These are phyloP conservation scores for Trichoderma atroviride DNA, from an alignment of 2,329 filamentous ascomycete species.

Conservation along the genomic window DNA sequence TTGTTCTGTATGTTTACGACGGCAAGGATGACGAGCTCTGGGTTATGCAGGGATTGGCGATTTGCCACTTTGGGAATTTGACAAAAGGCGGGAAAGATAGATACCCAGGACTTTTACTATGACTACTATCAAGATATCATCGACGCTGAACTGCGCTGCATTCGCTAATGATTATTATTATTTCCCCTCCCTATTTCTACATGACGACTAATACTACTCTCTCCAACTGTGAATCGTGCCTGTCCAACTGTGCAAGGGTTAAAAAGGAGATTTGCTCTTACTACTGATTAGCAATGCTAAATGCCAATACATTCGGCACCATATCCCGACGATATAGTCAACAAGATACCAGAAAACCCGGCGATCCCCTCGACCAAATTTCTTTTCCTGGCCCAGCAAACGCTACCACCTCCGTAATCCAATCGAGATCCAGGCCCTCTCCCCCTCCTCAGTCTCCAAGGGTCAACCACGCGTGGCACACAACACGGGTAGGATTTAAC, in stretches of 20 bases:
- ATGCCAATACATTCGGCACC: not conserved
- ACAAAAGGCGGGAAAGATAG: not conserved
- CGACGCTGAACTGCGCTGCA: constrained; percentile 1
- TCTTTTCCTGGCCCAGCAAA: not conserved
- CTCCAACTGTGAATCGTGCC: not conserved
- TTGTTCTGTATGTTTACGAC: constrained; percentile 6
- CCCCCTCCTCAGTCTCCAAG: not conserved
- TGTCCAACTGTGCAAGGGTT: not conserved
- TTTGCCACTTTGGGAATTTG: constrained; percentile 13
- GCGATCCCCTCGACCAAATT: not conserved
- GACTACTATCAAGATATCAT: constrained; percentile 11
- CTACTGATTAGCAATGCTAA: not conserved
- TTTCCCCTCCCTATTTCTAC: not conserved
- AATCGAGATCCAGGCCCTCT: constrained; percentile 1
- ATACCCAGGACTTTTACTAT: constrained; percentile 22
- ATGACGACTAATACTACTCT: not conserved
- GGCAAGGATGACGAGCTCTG: constrained; percentile 22
- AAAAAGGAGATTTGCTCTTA: not conserved
- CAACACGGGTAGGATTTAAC: constrained; percentile 5
- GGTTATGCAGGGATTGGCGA: constrained; percentile 15
- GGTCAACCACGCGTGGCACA: not conserved
- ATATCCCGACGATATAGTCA: not conserved
- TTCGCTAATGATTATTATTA: not conserved
- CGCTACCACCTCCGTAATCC: not conserved
- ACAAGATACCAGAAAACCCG: not conserved